phyloP scores from a whole-genome alignment of 495 filamentous ascomycete species.

The Aspergillus cristatus region DNA sequence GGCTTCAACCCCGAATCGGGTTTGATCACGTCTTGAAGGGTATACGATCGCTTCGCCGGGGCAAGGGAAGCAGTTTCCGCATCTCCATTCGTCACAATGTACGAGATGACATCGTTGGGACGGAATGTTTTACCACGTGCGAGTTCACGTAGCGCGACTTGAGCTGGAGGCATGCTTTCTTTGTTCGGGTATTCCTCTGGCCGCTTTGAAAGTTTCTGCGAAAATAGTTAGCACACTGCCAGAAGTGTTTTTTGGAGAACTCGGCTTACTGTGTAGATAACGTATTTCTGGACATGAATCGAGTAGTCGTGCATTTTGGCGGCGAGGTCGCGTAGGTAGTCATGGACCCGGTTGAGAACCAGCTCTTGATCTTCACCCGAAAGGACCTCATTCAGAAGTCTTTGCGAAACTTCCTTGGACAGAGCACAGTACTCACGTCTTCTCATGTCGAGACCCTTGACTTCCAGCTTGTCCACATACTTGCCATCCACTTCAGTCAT shows the following conservation, averaged over 20 bases:
- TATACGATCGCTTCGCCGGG: conserved; percentile 79
- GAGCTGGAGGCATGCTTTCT: conserved; percentile 92
- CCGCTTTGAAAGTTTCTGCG: conserved; percentile 78
- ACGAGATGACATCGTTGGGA: conserved; percentile 90
- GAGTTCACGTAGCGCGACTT: conserved; percentile 83
- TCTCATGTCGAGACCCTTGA: conserved; percentile 97
- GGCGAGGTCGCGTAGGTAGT: conserved; percentile 76
- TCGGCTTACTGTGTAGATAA: conserved; percentile 70
- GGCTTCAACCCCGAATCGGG: conserved; percentile 62
- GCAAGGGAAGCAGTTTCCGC: conserved; percentile 53
- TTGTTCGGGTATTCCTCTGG: conserved; percentile 90
- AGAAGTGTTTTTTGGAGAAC: background rate
- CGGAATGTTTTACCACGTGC: conserved; percentile 79
- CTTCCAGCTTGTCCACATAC: conserved; percentile 87
- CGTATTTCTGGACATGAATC: conserved; percentile 77
- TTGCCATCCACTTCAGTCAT: conserved; percentile 84
- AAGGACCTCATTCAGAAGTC: conserved; percentile 78
- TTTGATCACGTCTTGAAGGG: conserved; percentile 77
- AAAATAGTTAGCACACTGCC: conserved; percentile 7
- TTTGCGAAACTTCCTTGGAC: conserved; percentile 83
- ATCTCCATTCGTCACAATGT: conserved; percentile 79
- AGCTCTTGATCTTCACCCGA: conserved; percentile 88
- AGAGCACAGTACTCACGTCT: conserved; percentile 91
- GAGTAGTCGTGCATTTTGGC: conserved; percentile 70
- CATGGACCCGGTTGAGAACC: conserved; percentile 82